phyloP scores from a whole-genome alignment of 2,329 filamentous ascomycete genomes.

The Claviceps cyperi region DNA sequence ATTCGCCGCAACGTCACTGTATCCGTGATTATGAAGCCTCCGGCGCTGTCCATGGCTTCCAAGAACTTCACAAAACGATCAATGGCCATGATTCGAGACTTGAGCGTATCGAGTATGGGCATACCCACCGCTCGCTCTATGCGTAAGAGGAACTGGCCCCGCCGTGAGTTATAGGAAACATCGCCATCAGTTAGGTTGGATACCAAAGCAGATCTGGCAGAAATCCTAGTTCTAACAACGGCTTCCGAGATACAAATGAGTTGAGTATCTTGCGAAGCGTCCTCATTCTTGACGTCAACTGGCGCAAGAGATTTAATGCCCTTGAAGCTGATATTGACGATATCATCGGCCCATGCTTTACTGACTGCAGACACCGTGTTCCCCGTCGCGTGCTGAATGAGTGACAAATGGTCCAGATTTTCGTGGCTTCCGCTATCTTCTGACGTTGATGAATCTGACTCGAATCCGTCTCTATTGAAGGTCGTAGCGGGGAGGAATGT shows the following conservation, averaged over 20 bases:
- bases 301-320: slow-evolving; percentile 21
- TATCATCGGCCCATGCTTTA: slow-evolving; percentile 43
- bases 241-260: slow-evolving; percentile 35
- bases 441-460: neutral
- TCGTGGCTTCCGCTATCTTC: slow-evolving; percentile 4
- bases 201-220: slow-evolving; percentile 39
- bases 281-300: slow-evolving; percentile 3
- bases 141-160: slow-evolving; percentile 48
- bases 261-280: slow-evolving; percentile 6
- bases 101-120: slow-evolving; percentile 43
- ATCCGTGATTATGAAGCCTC: slow-evolving; percentile 40
- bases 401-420: slow-evolving; percentile 11
- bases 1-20: slow-evolving; percentile 48
- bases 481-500: slow-evolving; percentile 27
- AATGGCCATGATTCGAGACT: slow-evolving; percentile 47
- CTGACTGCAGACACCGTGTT: slow-evolving; percentile 11
- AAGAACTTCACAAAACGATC: slow-evolving; percentile 58
- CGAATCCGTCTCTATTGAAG: slow-evolving; percentile 11
- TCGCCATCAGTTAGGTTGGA: slow-evolving; percentile 42
- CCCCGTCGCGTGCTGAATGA: slow-evolving; percentile 11
- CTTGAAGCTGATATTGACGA: slow-evolving; percentile 43
- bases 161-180: slow-evolving; percentile 43
- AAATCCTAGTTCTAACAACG: slow-evolving; percentile 38
- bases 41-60: slow-evolving; percentile 44
- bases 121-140: slow-evolving; percentile 44